Conservation (phyloP, 2,329 filamentous ascomycete species). For the Penicillium palitans region DNA sequence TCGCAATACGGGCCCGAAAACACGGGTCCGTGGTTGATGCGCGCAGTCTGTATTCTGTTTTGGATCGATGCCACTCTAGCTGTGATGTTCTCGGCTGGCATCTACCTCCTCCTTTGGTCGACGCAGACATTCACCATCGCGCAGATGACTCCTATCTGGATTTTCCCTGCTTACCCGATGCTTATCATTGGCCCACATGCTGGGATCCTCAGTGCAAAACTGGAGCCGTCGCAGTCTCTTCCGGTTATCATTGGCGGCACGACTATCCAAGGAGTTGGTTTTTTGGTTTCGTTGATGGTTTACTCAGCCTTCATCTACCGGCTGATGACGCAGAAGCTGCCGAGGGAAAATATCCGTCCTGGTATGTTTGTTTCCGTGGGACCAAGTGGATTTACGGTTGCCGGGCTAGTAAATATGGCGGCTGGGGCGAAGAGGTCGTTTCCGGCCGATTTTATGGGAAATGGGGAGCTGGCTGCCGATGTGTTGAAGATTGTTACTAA, state of each 20-base stretch:
- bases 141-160: conserved; percentile 85
- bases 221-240: conserved; percentile 49
- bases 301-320: conserved; percentile 82
- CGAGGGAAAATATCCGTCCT: conserved; percentile 71
- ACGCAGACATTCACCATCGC: conserved; percentile 71
- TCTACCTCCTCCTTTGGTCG: conserved; percentile 73
- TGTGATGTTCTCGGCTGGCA: conserved; percentile 65
- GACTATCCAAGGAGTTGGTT: conserved; percentile 64
- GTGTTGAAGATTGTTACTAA: conserved; percentile 58
- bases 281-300: conserved; percentile 71
- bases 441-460: conserved; percentile 57
- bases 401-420: conserved; percentile 61
- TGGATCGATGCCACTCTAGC: conserved; percentile 73
- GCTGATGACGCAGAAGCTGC: conserved; percentile 84
- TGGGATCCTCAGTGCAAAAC: conserved; percentile 54
- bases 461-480: conserved; percentile 55
- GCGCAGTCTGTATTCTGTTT: conserved; percentile 65
- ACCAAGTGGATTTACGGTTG: conserved; percentile 68
- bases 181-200: conserved; percentile 75
- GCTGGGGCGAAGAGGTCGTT: conserved; percentile 51
- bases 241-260: conserved; percentile 60
- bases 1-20: conserved; percentile 71
- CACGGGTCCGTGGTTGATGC: conserved; percentile 61
- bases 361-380: conserved; percentile 86
- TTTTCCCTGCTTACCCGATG: conserved; percentile 81